Evolutionary conservation across 176 grass and related monocot species (phyloP), one percentile per base, ranked within the genome.

Genomic region (Pharus latifolius): DNA sequence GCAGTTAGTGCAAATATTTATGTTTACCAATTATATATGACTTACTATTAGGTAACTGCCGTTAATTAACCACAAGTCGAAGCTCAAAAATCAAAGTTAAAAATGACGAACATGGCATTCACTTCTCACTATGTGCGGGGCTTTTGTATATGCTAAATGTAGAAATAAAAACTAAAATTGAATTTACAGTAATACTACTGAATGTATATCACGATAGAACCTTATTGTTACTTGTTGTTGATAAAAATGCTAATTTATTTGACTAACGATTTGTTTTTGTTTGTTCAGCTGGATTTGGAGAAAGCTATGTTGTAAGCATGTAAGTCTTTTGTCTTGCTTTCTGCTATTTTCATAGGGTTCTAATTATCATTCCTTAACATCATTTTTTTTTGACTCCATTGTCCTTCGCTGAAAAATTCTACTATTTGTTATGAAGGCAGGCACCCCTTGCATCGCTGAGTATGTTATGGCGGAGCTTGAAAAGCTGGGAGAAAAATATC

Each of bases 391-490:
- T 5, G 23, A 52, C 5, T 76, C 45, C 46, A 27, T 28, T 7
- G 27, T 22, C 7, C 0, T 59, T 53, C 19, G 10, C 34, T 82
- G 5, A 76, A n/a, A 62, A 49, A 24, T 67, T 65, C 18, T 62
- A 19, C 11, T 61, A 2, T 33, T 67, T 85, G 6, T 54, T 77
- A 30, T 87, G 26, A 66, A n/a, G n/a, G n/a, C n/a, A 97, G 89
- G 93, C 32, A 97, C 93, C 38, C 93, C 93, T 3, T 97, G 89
- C 33, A 87, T 97, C 58, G 92, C 89, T 14, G 89, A 97, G 20
- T 92, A 86, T 77, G 93, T 97, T 48, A 97, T 97, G 89, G 89
- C 93, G 49, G 89, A 97, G 78, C 83, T 97, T 72, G 89, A 97
- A 76, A 97, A 97, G 46, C 76, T 97, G 42, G 86, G 89, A 72